These are phyloP conservation scores for Letharia lupina DNA, from an alignment of 495 filamentous ascomycete genomes.

Conservation along the genomic window DNA sequence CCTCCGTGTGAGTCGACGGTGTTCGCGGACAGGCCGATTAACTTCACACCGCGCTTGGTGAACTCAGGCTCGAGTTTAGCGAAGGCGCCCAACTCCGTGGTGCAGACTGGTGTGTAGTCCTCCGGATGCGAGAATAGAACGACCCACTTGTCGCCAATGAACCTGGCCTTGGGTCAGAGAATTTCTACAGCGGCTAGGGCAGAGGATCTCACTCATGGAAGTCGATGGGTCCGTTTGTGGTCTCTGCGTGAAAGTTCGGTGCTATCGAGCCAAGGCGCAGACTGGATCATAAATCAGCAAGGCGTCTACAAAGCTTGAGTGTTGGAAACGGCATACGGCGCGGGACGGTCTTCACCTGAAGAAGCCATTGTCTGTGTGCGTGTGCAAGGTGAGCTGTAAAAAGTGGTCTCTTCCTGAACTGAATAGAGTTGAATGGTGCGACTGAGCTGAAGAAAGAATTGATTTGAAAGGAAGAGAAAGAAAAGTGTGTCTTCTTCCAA, in stretches of 20 bases:
- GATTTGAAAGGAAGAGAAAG: conserved; percentile 2
- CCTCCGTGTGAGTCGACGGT: conserved; percentile 54
- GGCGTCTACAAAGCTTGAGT: background rate
- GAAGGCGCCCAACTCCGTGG: conserved; percentile 95
- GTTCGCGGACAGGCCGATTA: conserved; percentile 90
- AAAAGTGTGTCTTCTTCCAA: no score
- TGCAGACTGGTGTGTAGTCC: conserved; percentile 59
- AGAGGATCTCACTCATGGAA: conserved; percentile 62
- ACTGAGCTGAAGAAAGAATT: background rate
- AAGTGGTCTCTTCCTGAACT: background rate
- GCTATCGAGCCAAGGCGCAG: conserved; percentile 85
- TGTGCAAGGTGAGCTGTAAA: background rate
- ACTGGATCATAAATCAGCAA: conserved; percentile 30
- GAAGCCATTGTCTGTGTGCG: conserved; percentile 7
- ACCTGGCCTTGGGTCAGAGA: conserved; percentile 30
- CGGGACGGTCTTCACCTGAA: conserved; percentile 22
- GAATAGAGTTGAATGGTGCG: background rate
- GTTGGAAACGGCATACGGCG: conserved; percentile 19
- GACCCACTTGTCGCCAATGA: conserved; percentile 88
- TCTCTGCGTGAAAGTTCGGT: conserved; percentile 90
- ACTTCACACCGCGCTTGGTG: conserved; percentile 82
- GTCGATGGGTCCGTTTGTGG: conserved; percentile 84
- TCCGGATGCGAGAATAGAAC: conserved; percentile 97
- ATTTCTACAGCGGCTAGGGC: background rate
- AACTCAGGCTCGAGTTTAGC: conserved; percentile 98